These are phyloP conservation scores for Penicillium vulpinum DNA, from an alignment of 2,329 filamentous ascomycete genomes.

Conservation along the genomic window DNA sequence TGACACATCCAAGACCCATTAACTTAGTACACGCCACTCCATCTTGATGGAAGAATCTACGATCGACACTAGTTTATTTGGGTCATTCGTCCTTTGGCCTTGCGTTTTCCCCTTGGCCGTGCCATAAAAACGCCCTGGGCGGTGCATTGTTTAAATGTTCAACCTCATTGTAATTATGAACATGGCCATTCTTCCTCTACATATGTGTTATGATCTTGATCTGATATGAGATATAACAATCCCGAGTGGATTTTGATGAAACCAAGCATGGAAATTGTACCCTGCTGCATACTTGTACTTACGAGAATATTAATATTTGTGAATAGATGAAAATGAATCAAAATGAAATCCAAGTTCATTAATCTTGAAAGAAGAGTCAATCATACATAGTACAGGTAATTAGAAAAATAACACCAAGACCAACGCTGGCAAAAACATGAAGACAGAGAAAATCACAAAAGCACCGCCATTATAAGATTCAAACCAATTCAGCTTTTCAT, in stretches of 20 bases:
- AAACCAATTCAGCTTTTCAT: constrained; percentile 27
- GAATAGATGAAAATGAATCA: constrained; percentile 7
- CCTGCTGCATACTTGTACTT: constrained; percentile 8
- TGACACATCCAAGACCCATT: constrained; percentile 11
- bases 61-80: background rate
- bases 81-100: background rate
- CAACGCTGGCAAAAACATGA: background rate
- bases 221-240: background rate
- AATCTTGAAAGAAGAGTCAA: background rate
- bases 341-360: background rate
- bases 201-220: background rate
- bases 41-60: background rate
- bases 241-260: background rate
- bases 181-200: background rate
- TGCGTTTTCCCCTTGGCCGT: background rate
- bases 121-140: background rate
- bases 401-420: background rate
- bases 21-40: background rate
- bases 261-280: constrained; percentile 1
- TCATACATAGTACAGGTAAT: constrained; percentile 1
- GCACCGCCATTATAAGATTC: background rate
- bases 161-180: constrained; percentile 13
- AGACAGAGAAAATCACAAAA: background rate
- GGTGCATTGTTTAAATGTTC: constrained; percentile 1
- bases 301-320: constrained; percentile 10